These are phyloP conservation scores for Pythium chondricola DNA, from an alignment of 352 stramenopile genomes.

Conservation along the genomic window DNA sequence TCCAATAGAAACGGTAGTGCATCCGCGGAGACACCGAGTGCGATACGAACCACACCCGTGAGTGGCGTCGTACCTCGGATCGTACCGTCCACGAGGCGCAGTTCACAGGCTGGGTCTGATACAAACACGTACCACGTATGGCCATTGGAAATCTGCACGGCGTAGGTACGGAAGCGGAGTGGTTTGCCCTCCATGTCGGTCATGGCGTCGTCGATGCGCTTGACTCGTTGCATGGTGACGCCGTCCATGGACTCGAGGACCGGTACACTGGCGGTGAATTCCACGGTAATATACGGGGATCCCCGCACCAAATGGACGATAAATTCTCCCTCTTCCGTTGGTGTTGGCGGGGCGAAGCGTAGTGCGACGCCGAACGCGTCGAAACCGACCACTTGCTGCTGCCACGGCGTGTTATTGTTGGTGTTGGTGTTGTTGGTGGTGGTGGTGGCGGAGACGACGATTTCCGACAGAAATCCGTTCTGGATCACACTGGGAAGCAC, in stretches of 20 bases:
- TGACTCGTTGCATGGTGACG: conserved; percentile 39
- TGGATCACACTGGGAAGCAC: conserved; percentile 50
- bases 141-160: conserved; percentile 43
- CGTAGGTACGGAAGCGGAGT: conserved; percentile 44
- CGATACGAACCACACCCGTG: conserved; percentile 51
- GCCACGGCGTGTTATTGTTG: too few species aligned
- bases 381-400: conserved; percentile 60
- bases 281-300: conserved; percentile 74
- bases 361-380: conserved; percentile 63
- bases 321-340: conserved; percentile 29
- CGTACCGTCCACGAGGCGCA: conserved; percentile 26
- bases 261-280: conserved; percentile 49
- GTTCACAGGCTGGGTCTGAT: conserved; percentile 39
- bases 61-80: conserved; percentile 28
- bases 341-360: conserved; percentile 35
- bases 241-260: conserved; percentile 48
- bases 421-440: too few species aligned
- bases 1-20: conserved; percentile 47
- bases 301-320: conserved; percentile 58
- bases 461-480: conserved; percentile 64
- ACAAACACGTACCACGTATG: conserved; percentile 65
- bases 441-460: conserved; percentile 36
- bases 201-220: conserved; percentile 36
- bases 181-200: conserved; percentile 30
- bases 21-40: conserved; percentile 32